Evolutionary conservation across 2,329 filamentous ascomycete species (phyloP).

Genomic region (Monilinia vaccinii-corymbosi): DNA sequence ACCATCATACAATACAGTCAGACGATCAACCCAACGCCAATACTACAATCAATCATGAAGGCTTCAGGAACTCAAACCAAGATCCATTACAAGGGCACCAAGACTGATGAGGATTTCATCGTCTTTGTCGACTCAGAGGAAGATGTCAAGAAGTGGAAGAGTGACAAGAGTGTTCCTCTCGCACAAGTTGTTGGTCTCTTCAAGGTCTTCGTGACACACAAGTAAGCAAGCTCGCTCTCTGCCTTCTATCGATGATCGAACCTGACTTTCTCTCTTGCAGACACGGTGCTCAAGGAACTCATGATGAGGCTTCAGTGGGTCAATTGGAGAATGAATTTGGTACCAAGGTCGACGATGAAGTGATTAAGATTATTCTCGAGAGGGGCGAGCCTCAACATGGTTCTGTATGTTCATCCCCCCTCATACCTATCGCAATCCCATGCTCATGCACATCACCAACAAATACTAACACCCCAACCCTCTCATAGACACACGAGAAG

Average conservation of each 20-base stretch:
- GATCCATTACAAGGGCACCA: conserved; percentile 60
- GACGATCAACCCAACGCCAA: conserved; percentile 1
- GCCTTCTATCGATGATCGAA: not conserved
- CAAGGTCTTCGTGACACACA: conserved; percentile 84
- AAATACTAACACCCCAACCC: conserved; percentile 11
- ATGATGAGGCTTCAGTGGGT: conserved; percentile 66
- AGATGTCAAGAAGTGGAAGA: conserved; percentile 71
- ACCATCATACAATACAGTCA: conserved; percentile 9
- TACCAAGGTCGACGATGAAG: conserved; percentile 68
- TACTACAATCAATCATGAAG: conserved; percentile 35
- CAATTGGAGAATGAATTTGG: conserved; percentile 81
- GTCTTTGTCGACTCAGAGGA: conserved; percentile 54
- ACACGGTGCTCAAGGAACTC: conserved; percentile 74
- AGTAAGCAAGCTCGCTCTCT: conserved; percentile 47
- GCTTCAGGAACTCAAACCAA: conserved; percentile 50
- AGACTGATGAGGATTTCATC: conserved; percentile 57
- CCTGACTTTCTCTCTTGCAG: conserved; percentile 35
- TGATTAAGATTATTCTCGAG: conserved; percentile 73
- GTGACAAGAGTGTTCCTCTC: conserved; percentile 68
- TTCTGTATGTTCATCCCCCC: conserved; percentile 36
- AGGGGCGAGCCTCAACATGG: conserved; percentile 59
- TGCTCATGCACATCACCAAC: not conserved
- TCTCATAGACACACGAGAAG: conserved; percentile 27
- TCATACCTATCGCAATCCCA: not conserved
- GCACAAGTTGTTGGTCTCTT: conserved; percentile 79